Evolutionary conservation across 257 asterid genomes (phyloP), one percentile per base, ranked within the genome.

Genomic region (Mitragyna speciosa): DNA sequence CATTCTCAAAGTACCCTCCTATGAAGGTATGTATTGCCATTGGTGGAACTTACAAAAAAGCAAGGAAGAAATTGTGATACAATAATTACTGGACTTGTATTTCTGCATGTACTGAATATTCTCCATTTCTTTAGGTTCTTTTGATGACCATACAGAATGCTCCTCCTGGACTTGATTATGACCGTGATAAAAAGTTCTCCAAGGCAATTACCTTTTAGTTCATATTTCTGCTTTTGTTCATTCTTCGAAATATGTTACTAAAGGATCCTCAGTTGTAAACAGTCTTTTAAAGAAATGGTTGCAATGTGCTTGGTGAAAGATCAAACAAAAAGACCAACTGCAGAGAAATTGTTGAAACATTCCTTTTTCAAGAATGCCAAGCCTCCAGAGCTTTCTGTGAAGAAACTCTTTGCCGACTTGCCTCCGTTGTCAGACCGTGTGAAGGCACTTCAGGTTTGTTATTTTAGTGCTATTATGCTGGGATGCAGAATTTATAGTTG

Each of bases 251-350:
- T 72, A 72, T 79, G 73, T 81, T 80, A 36, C 84, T 83, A 67
- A 86, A 81, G 73, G 67, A 72, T 79, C 68, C 68, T 75, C 79
- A 73, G 78, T 82, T 86, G 51, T 49, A 71, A 79, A 85, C 92
- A 96, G 99, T 94, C 98, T 78, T 96, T 96, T 84, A 96, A 94
- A 90, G 99, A 96, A 86, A 88, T 96, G 98, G 98, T 96, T 85
- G 97, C 99, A 70, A 96, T 96, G 98, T 96, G 99, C 91, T 89
- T 96, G 96, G 99, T 96, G 82, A 96, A 96, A 87, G 99, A 96
- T 87, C 98, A 91, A 88, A 92, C 94, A 43, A 96, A 96, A 87
- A 94, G 99, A 88, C 99, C 99, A 52, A 91, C 97, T 68, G 98
- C 98, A 43, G 99, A 96, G 78, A 96, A 92, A 83, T 80, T 96